phyloP scores from a whole-genome alignment of 2,329 filamentous ascomycete genomes.

The Botrytis medusae region DNA sequence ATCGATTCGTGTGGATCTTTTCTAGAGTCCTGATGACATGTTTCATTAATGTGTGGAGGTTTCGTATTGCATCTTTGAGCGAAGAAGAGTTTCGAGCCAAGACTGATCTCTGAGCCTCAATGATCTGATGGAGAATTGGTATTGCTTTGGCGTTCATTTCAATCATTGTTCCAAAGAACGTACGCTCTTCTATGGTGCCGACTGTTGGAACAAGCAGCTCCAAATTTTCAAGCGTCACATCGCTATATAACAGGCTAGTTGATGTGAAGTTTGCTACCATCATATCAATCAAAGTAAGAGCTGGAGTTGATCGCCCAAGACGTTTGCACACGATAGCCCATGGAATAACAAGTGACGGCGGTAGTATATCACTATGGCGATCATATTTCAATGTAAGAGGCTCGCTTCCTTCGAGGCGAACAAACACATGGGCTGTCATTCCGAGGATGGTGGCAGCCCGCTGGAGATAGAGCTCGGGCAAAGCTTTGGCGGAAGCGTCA shows the following conservation, averaged over 20 bases:
- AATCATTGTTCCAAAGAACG: background rate
- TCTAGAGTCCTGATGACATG: background rate
- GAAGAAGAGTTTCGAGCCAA: slow-evolving; percentile 12
- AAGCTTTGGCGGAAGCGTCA: background rate
- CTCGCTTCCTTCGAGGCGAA: slow-evolving; percentile 13
- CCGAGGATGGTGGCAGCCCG: slow-evolving; percentile 8
- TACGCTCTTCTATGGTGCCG: background rate
- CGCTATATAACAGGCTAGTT: background rate
- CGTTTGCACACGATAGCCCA: slow-evolving; percentile 1
- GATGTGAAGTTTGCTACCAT: background rate
- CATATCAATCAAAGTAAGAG: background rate
- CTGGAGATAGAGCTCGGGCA: background rate
- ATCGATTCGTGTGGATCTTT: background rate
- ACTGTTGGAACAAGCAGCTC: slow-evolving; percentile 4
- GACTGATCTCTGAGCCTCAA: slow-evolving; percentile 5
- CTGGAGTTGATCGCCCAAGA: background rate
- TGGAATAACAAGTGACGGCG: slow-evolving; percentile 5
- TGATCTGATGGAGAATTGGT: background rate
- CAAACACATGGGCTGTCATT: slow-evolving; percentile 6
- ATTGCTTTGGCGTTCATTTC: slow-evolving; percentile 8
- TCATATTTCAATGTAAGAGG: slow-evolving; percentile 12
- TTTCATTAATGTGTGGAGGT: background rate
- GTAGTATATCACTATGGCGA: slow-evolving; percentile 9
- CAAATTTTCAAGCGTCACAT: slow-evolving; percentile 4
- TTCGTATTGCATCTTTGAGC: slow-evolving; percentile 2